These are phyloP conservation scores for Cymbopogon citratus DNA, from an alignment of 176 grass and related monocot genomes.

Conservation along the genomic window DNA sequence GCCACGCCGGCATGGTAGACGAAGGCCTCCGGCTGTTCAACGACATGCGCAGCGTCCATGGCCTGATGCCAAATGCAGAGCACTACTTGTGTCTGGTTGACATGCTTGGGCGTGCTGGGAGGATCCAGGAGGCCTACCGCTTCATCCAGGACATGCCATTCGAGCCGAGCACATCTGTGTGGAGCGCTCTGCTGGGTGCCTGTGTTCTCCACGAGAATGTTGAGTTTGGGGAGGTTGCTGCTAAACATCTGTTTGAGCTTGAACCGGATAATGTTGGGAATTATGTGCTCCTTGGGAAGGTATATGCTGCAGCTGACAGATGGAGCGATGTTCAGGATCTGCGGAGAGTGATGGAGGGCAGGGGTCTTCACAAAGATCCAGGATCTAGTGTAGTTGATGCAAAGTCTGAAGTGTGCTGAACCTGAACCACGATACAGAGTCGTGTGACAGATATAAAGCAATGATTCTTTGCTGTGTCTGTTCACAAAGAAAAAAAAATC, in stretches of 20 bases:
- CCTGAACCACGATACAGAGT: conserved; percentile 8
- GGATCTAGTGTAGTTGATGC: conserved; percentile 52
- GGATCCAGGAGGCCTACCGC: conserved; percentile 48
- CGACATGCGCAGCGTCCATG: conserved; percentile 29
- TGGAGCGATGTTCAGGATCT: conserved; percentile 51
- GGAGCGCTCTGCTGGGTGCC: conserved; percentile 58
- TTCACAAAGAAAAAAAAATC: neutral
- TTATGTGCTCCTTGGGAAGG: conserved; percentile 57
- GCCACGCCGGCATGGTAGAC: conserved; percentile 59
- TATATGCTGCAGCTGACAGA: conserved; percentile 50
- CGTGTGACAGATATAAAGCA: neutral
- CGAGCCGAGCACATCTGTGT: conserved; percentile 31
- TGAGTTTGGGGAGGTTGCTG: conserved; percentile 45
- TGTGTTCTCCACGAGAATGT: conserved; percentile 65
- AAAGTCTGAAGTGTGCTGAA: conserved; percentile 27
- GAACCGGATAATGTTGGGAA: conserved; percentile 51
- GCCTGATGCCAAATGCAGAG: conserved; percentile 36
- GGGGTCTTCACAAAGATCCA: conserved; percentile 39
- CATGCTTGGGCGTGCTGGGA: conserved; percentile 63
- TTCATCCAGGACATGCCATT: conserved; percentile 58
- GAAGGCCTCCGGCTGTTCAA: conserved; percentile 48
- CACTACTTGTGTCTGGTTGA: conserved; percentile 52
- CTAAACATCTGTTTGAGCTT: conserved; percentile 52
- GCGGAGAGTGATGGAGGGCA: conserved; percentile 33
- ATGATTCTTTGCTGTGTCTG: neutral